Conservation (phyloP, 768 basidiomycete species). For the Porphyrellus cyaneotinctus region DNA sequence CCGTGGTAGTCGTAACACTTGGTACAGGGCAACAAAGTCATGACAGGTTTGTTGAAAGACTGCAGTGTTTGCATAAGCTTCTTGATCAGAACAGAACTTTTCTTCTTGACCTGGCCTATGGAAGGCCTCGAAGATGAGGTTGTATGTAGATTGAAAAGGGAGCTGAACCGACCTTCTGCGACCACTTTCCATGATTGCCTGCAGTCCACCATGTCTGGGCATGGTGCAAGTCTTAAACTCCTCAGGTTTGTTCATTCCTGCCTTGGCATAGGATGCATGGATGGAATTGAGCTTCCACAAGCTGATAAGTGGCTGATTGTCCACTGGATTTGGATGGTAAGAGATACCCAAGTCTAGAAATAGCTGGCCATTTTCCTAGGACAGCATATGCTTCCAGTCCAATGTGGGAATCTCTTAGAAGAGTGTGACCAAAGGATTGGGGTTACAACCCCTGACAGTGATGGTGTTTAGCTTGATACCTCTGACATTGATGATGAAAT, state of each 20-base stretch:
- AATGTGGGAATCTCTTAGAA: slow-evolving; percentile 8
- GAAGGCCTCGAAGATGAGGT: slow-evolving; percentile 4
- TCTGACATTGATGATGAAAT: slow-evolving; percentile 10
- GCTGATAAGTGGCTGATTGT: not conserved
- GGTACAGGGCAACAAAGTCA: too few species aligned
- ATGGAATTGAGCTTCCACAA: slow-evolving; percentile 11
- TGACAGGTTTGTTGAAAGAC: not conserved
- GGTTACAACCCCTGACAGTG: not conserved
- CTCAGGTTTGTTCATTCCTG: slow-evolving; percentile 4
- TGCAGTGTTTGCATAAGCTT: not conserved
- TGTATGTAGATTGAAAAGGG: not conserved
- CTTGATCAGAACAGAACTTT: slow-evolving; percentile 1
- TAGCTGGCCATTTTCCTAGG: not conserved
- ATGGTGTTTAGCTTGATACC: slow-evolving; percentile 13
- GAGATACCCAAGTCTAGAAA: slow-evolving; percentile 9
- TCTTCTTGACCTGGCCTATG: not conserved
- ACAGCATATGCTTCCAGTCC: slow-evolving; percentile 13
- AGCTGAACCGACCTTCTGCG: not conserved
- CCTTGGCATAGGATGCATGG: slow-evolving; percentile 3
- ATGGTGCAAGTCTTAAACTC: slow-evolving; percentile 10
- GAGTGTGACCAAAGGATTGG: slow-evolving; percentile 4
- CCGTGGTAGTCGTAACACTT: too few species aligned
- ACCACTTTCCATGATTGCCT: not conserved
- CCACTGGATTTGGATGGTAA: slow-evolving; percentile 1
- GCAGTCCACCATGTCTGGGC: slow-evolving; percentile 7